Conservation (phyloP, 2,329 filamentous ascomycete species). For the Paraphoma sp. region DNA sequence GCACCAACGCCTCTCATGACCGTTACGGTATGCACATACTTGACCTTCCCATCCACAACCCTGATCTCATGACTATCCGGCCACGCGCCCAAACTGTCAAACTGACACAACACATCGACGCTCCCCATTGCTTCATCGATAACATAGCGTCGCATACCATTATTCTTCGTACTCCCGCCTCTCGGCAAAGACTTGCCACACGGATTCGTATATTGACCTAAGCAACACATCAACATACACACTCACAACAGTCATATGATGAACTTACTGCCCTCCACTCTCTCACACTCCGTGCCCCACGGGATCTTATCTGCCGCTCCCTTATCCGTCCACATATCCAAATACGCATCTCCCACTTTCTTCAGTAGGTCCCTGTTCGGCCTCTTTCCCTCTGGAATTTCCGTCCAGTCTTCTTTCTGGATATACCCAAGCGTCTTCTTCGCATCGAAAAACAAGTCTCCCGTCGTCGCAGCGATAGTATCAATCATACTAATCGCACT, state of each 20-base stretch:
- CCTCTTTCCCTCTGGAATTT: conserved; percentile 19
- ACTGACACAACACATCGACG: conserved; percentile 39
- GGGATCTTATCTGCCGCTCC: conserved; percentile 36
- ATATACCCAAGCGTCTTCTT: conserved; percentile 35
- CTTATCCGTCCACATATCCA: conserved; percentile 42
- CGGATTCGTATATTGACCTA: conserved; percentile 25
- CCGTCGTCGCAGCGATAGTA: conserved; percentile 36
- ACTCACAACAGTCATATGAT: neutral
- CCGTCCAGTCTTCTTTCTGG: conserved; percentile 32
- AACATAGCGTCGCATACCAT: conserved; percentile 38
- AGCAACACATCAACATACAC: neutral
- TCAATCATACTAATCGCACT: conserved; percentile 31
- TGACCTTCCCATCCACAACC: conserved; percentile 35
- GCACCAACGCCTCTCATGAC: conserved; percentile 18
- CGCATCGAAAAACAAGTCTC: conserved; percentile 39
- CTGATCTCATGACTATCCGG: conserved; percentile 40
- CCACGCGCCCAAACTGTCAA: conserved; percentile 36
- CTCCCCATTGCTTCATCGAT: conserved; percentile 37
- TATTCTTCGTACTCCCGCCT: conserved; percentile 33
- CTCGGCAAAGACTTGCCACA: conserved; percentile 30
- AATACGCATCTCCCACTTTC: conserved; percentile 34
- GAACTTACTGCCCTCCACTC: conserved; percentile 29
- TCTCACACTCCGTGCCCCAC: conserved; percentile 37
- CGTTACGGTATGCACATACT: conserved; percentile 42
- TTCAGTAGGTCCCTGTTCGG: conserved; percentile 36